Conservation (phyloP, 2,329 filamentous ascomycete species). For the Allantophomopsis cytisporea region DNA sequence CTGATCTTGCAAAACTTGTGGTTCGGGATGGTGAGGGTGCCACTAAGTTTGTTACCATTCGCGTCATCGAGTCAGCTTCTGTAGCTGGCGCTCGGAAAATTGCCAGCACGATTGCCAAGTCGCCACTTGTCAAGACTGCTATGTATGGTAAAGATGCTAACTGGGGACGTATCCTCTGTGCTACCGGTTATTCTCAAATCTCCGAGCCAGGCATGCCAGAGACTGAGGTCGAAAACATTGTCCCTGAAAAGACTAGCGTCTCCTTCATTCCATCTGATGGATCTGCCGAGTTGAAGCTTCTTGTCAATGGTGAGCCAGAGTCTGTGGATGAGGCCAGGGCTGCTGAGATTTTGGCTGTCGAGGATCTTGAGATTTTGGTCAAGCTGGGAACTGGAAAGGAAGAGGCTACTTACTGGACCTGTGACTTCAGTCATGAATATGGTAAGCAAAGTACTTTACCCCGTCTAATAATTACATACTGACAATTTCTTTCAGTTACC, state of each 20-base stretch:
- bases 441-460: slow-evolving; percentile 11
- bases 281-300: slow-evolving; percentile 60
- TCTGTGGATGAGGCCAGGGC: slow-evolving; percentile 64
- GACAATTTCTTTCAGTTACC: slow-evolving; percentile 37
- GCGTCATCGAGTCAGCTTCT: slow-evolving; percentile 59
- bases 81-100: slow-evolving; percentile 64
- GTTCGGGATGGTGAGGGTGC: slow-evolving; percentile 95
- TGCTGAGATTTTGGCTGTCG: slow-evolving; percentile 62
- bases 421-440: slow-evolving; percentile 77
- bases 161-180: slow-evolving; percentile 94
- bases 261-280: slow-evolving; percentile 69
- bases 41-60: slow-evolving; percentile 94
- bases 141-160: slow-evolving; percentile 96
- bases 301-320: slow-evolving; percentile 72
- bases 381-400: slow-evolving; percentile 54
- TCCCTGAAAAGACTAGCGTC: slow-evolving; percentile 60
- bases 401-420: slow-evolving; percentile 69
- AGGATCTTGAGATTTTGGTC: slow-evolving; percentile 70
- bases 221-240: slow-evolving; percentile 48
- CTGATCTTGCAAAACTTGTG: slow-evolving; percentile 79
- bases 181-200: slow-evolving; percentile 68
- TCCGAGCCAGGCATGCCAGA: slow-evolving; percentile 41
- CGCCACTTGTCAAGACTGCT: slow-evolving; percentile 91
- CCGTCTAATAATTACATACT: slow-evolving; percentile 7
- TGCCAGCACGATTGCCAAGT: slow-evolving; percentile 78